These are phyloP conservation scores for Lenzites betulinus DNA, from an alignment of 768 basidiomycete species.

Conservation along the genomic window DNA sequence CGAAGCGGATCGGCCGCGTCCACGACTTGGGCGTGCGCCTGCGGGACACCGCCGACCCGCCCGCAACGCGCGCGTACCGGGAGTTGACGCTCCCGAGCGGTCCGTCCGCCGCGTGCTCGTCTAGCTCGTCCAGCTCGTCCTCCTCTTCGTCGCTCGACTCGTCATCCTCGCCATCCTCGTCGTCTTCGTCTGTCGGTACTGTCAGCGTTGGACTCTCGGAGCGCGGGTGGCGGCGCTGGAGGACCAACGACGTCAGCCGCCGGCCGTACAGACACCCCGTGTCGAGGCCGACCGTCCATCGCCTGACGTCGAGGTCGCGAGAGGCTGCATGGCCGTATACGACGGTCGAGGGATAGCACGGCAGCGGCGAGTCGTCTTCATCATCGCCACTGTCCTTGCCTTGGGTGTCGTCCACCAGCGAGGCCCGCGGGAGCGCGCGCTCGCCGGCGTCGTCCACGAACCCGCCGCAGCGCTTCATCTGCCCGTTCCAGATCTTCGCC, in stretches of 20 bases:
- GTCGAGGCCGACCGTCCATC: conserved; percentile 87
- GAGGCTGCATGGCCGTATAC: conserved; percentile 87
- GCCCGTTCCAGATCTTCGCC: conserved; percentile 72
- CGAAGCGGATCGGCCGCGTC: conserved; percentile 49
- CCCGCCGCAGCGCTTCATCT: conserved; percentile 61
- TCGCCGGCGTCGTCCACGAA: conserved; percentile 32
- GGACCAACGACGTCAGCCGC: conserved; percentile 66
- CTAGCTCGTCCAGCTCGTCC: conserved; percentile 24
- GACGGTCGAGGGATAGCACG: conserved; percentile 75
- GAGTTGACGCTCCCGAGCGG: conserved; percentile 12
- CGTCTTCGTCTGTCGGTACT: conserved; percentile 12
- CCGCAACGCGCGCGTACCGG: conserved; percentile 11
- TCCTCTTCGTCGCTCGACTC: conserved; percentile 28
- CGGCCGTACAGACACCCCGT: conserved; percentile 79
- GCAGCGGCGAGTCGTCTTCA: conserved; percentile 36
- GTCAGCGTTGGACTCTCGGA: neutral
- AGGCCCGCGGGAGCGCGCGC: neutral
- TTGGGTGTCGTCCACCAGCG: neutral
- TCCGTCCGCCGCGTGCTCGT: conserved; percentile 23
- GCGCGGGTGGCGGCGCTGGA: conserved; percentile 34
- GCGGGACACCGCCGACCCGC: conserved; percentile 10
- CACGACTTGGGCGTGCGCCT: conserved; percentile 29
- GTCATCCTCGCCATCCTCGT: conserved; percentile 23
- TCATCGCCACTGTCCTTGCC: conserved; percentile 13
- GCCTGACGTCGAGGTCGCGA: conserved; percentile 76